Conservation (phyloP, 352 stramenopile species). For the Phytophthora litchii region DNA sequence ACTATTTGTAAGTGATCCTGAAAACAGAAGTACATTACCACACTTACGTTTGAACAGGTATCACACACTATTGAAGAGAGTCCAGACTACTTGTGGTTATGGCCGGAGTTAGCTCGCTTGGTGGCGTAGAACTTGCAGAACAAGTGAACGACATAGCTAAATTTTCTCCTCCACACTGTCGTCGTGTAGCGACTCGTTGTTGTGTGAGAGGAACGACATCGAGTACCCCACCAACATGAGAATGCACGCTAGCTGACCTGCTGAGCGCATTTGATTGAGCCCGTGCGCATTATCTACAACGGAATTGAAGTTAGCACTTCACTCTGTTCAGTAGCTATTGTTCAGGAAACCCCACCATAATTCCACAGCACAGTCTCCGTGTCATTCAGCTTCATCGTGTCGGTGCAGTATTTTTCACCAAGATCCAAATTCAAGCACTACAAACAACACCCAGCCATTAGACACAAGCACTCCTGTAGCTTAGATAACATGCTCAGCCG, state of each 20-base stretch:
- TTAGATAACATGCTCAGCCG: neutral
- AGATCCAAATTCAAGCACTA: slow-evolving; percentile 56
- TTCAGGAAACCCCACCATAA: slow-evolving; percentile 43
- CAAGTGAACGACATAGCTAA: no score
- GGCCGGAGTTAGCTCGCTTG: no score
- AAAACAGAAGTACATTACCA: no score
- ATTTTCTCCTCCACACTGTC: slow-evolving; percentile 3
- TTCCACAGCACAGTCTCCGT: slow-evolving; percentile 73
- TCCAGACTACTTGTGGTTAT: no score
- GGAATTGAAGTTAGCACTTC: neutral
- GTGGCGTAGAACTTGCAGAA: no score
- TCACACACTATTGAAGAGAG: no score
- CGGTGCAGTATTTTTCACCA: slow-evolving; percentile 61
- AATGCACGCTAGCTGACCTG: slow-evolving; percentile 49
- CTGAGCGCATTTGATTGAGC: slow-evolving; percentile 58
- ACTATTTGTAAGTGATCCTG: no score
- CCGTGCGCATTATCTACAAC: slow-evolving; percentile 28
- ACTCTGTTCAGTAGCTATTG: no score
- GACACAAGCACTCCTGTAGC: no score
- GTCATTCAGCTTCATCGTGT: slow-evolving; percentile 53
- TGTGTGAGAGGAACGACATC: slow-evolving; percentile 52
- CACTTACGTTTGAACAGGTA: no score
- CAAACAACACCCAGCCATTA: no score
- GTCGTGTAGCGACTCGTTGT: slow-evolving; percentile 32
- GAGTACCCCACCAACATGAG: slow-evolving; percentile 56